phyloP scores from a whole-genome alignment of 2,329 filamentous ascomycete genomes.

The Diaporthe capsici region DNA sequence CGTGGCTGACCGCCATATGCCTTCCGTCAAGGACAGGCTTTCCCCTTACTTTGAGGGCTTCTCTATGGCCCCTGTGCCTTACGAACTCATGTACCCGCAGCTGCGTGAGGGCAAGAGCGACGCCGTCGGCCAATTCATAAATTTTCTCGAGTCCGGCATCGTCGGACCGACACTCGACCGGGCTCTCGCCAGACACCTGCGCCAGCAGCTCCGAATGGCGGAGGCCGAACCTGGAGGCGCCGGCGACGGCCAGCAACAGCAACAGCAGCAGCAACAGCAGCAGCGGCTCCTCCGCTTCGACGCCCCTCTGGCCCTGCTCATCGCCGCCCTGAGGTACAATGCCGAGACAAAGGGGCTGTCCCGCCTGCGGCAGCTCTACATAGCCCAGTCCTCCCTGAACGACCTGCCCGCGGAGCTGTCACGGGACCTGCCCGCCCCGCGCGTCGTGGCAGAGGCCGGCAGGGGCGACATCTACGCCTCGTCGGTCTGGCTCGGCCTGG shows the following conservation, averaged over 20 bases:
- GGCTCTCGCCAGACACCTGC: slow-evolving; percentile 17
- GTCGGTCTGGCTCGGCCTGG: slow-evolving; percentile 89
- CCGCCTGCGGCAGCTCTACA: slow-evolving; percentile 72
- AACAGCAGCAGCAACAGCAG: not conserved
- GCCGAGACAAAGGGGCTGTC: not conserved
- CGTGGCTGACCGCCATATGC: not conserved
- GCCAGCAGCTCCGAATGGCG: slow-evolving; percentile 1
- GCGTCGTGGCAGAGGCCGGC: slow-evolving; percentile 72
- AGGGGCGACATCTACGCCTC: slow-evolving; percentile 89
- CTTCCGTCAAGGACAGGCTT: not conserved
- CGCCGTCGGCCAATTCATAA: slow-evolving; percentile 16
- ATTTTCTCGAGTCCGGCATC: slow-evolving; percentile 14
- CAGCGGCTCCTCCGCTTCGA: slow-evolving; percentile 67
- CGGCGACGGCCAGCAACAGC: not conserved
- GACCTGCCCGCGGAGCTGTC: slow-evolving; percentile 76
- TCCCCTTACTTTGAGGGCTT: slow-evolving; percentile 33
- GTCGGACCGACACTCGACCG: not conserved
- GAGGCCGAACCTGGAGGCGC: no score
- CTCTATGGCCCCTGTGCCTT: slow-evolving; percentile 24
- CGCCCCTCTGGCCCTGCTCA: slow-evolving; percentile 75
- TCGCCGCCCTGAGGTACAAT: slow-evolving; percentile 69
- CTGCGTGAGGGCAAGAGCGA: not conserved
- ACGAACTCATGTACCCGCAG: slow-evolving; percentile 41
- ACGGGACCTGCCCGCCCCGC: slow-evolving; percentile 77
- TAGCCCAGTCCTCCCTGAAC: slow-evolving; percentile 83